phyloP scores from a whole-genome alignment of 768 basidiomycete species.

The Hygrophorus pudorinus region DNA sequence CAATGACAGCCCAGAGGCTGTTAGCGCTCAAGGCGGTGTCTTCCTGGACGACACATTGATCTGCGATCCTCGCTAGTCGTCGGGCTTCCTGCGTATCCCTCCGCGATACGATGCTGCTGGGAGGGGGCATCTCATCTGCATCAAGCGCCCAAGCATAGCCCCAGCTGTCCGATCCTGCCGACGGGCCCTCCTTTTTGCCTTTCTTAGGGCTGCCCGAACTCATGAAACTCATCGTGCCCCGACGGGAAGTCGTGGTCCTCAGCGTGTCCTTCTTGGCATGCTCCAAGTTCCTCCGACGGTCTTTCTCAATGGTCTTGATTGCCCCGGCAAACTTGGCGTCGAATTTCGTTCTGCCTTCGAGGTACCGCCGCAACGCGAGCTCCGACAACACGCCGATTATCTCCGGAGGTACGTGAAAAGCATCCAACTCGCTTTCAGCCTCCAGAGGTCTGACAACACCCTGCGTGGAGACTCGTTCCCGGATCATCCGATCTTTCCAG shows the following conservation, averaged over 20 bases:
- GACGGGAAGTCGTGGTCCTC: conserved; percentile 32
- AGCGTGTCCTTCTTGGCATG: conserved; percentile 51
- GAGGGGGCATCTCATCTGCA: conserved; percentile 73
- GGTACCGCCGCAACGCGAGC: conserved; percentile 64
- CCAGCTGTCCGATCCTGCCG: conserved; percentile 47
- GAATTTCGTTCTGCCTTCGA: conserved; percentile 48
- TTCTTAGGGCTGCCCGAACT: conserved; percentile 9
- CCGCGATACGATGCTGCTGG: conserved; percentile 84
- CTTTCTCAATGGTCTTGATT: conserved; percentile 49
- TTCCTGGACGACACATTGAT: conserved; percentile 50
- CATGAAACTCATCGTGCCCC: conserved; percentile 17
- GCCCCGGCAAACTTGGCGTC: conserved; percentile 58
- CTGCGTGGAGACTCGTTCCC: conserved; percentile 78
- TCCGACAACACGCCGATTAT: conserved; percentile 72
- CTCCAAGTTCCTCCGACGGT: conserved; percentile 55
- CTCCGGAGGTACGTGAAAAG: conserved; percentile 53
- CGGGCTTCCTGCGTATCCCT: conserved; percentile 79
- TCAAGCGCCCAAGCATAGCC: conserved; percentile 84
- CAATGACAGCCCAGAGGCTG: conserved; percentile 58
- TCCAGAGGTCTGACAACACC: conserved; percentile 84
- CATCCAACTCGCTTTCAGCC: conserved; percentile 51
- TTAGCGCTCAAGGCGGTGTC: conserved; percentile 55
- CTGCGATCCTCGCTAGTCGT: conserved; percentile 63
- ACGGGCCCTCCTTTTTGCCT: conserved; percentile 26
- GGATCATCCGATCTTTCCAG: conserved; percentile 64